A percentile compares a stretch with the other conserved stretches of the same genome.
Conservation (phyloP, 768 basidiomycete species). For the Rossbeevera mucosa region DNA sequence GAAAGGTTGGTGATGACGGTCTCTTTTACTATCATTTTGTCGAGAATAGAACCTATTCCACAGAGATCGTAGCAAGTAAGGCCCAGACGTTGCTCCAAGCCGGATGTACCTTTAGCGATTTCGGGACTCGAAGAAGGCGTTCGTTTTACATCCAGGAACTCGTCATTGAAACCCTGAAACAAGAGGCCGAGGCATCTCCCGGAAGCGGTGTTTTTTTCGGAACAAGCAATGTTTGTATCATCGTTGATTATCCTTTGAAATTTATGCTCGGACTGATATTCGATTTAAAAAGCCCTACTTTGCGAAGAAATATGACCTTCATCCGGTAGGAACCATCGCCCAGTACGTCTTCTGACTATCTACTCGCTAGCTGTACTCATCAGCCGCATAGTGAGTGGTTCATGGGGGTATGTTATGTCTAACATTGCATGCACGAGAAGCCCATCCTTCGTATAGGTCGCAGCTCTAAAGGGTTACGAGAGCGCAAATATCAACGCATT, state of each 20-base stretch:
- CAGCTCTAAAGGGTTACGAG: conserved; percentile 80
- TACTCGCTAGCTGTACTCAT: conserved; percentile 1
- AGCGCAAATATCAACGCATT: conserved; percentile 69
- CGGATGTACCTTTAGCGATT: conserved; percentile 76
- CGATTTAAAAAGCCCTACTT: conserved; percentile 59
- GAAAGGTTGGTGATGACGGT: conserved; percentile 53
- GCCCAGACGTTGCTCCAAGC: conserved; percentile 56
- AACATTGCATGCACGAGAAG: not conserved
- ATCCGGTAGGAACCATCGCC: conserved; percentile 77
- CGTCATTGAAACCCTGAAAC: conserved; percentile 63
- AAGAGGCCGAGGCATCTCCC: conserved; percentile 57
- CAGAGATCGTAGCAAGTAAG: conserved; percentile 74
- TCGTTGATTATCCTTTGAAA: not conserved
- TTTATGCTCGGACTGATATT: not conserved
- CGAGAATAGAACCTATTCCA: not conserved
- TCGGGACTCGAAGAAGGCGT: conserved; percentile 79
- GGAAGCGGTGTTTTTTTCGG: conserved; percentile 51
- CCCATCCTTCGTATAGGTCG: conserved; percentile 47
- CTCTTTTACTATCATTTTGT: too few species aligned
- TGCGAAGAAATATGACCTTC: conserved; percentile 67
- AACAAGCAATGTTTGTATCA: conserved; percentile 76
- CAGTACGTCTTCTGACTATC: conserved; percentile 52
- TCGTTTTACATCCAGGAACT: conserved; percentile 73
- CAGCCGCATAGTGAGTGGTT: conserved; percentile 69
- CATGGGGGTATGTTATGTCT: conserved; percentile 60